A percentile compares a stretch with the other conserved stretches of the same genome.
These are phyloP conservation scores for Trichoderma gamsii DNA, from an alignment of 495 filamentous ascomycete genomes.

Conservation along the genomic window DNA sequence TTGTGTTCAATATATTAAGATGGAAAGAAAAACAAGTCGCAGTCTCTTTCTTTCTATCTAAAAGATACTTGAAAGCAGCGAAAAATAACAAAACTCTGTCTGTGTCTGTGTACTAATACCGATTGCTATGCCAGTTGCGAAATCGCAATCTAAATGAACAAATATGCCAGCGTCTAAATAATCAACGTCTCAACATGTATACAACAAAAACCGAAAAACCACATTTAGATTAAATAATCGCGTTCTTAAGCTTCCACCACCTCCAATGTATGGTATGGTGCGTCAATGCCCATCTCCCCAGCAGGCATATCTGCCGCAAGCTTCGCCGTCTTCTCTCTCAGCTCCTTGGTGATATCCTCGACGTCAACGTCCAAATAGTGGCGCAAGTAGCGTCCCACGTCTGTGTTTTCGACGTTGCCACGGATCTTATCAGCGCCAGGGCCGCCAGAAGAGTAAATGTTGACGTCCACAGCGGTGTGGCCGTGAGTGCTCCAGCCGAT, in stretches of 20 bases:
- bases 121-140: too few relatives aligned
- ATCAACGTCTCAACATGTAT: neutral
- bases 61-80: neutral
- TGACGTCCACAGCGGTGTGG: slow-evolving; percentile 85
- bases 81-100: neutral
- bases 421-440: slow-evolving; percentile 44
- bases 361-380: slow-evolving; percentile 78
- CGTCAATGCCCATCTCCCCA: neutral
- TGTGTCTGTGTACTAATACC: too few relatives aligned
- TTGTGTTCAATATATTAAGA: neutral
- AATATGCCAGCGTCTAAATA: too few relatives aligned
- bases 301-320: neutral
- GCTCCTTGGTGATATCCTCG: slow-evolving; percentile 63
- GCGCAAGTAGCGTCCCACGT: slow-evolving; percentile 74
- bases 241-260: neutral
- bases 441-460: slow-evolving; percentile 70
- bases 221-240: too few relatives aligned
- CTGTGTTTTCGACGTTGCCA: slow-evolving; percentile 93
- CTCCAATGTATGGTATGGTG: neutral
- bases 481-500: slow-evolving; percentile 91
- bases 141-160: too few relatives aligned
- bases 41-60: neutral
- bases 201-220: neutral
- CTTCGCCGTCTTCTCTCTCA: slow-evolving; percentile 52
- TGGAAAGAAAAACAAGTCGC: too few relatives aligned